phyloP scores from a whole-genome alignment of 331 rosid species.

The Spiraea crenata region DNA sequence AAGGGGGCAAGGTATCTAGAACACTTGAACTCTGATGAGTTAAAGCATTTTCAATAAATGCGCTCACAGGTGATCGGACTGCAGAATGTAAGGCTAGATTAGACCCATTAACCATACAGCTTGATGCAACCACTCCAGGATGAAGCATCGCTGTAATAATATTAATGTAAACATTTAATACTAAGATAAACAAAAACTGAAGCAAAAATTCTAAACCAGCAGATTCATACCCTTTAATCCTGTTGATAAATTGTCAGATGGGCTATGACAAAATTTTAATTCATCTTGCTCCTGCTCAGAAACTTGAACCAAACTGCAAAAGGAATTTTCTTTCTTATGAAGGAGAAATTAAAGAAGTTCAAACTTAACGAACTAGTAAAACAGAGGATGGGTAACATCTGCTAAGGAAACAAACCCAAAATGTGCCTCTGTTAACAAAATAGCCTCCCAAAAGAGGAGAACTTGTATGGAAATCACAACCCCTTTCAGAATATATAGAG shows the following conservation, averaged over 20 bases:
- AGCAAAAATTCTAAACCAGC: conserved; percentile 15
- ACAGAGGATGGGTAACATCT: conserved; percentile 3
- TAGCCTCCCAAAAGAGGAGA: not conserved
- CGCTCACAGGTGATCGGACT: conserved; percentile 36
- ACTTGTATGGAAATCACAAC: not conserved
- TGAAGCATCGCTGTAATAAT: conserved; percentile 38
- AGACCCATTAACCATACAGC: conserved; percentile 51
- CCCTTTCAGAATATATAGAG: not conserved
- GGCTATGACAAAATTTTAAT: conserved; percentile 45
- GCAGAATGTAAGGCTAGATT: conserved; percentile 55
- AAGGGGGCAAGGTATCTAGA: conserved; percentile 36
- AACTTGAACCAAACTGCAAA: conserved; percentile 59
- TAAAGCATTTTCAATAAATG: conserved; percentile 47
- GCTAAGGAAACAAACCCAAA: not conserved
- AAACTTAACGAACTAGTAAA: conserved; percentile 2
- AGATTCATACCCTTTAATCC: conserved; percentile 48
- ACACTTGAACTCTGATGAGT: conserved; percentile 49
- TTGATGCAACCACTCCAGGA: conserved; percentile 51
- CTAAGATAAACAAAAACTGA: conserved; percentile 11
- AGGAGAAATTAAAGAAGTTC: conserved; percentile 16
- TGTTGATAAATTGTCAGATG: conserved; percentile 43
- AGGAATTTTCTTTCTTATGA: conserved; percentile 26
- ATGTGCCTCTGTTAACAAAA: not conserved
- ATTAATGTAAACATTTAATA: conserved; percentile 23
- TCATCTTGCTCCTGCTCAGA: conserved; percentile 59